Conservation (phyloP, 2,329 filamentous ascomycete species). For the Fusarium sp. region DNA sequence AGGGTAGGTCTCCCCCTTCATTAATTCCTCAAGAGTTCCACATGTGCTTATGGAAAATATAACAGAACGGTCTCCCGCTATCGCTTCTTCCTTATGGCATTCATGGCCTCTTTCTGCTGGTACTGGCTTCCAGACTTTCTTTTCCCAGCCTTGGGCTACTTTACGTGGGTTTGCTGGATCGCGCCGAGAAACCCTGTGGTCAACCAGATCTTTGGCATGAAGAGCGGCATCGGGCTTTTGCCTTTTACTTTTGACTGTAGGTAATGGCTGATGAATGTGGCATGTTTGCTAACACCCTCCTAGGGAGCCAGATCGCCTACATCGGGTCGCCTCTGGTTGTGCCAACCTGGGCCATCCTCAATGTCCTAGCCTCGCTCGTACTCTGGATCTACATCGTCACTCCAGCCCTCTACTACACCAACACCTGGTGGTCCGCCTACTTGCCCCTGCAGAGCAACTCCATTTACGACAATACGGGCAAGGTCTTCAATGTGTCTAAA, state of each 20-base stretch:
- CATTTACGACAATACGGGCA: constrained; percentile 64
- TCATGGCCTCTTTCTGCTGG: constrained; percentile 53
- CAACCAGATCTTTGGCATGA: constrained; percentile 62
- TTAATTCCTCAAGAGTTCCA: neutral
- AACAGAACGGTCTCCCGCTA: constrained; percentile 50
- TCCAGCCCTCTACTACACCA: constrained; percentile 58
- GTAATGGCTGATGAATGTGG: too few species aligned
- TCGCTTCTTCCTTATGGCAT: constrained; percentile 57
- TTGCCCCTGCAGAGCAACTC: constrained; percentile 63
- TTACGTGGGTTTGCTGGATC: constrained; percentile 61
- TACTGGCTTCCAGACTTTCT: constrained; percentile 63
- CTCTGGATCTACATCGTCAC: constrained; percentile 59
- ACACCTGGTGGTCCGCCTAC: constrained; percentile 62
- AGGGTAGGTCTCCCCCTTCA: constrained; percentile 7
- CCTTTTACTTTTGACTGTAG: constrained; percentile 57
- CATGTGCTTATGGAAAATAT: neutral
- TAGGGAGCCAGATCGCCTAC: constrained; percentile 49
- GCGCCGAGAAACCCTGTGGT: constrained; percentile 57
- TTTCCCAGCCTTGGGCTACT: constrained; percentile 56
- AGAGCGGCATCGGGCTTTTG: constrained; percentile 51
- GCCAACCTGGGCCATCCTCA: constrained; percentile 58
- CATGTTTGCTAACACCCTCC: neutral
- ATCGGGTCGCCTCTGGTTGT: constrained; percentile 54
- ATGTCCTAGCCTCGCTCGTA: constrained; percentile 59
- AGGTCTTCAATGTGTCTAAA: constrained; percentile 58